Percentiles rank a stretch among this genome's conserved stretches.
phyloP scores from a whole-genome alignment of 352 stramenopile genomes.

The Globisporangium irregulare region DNA sequence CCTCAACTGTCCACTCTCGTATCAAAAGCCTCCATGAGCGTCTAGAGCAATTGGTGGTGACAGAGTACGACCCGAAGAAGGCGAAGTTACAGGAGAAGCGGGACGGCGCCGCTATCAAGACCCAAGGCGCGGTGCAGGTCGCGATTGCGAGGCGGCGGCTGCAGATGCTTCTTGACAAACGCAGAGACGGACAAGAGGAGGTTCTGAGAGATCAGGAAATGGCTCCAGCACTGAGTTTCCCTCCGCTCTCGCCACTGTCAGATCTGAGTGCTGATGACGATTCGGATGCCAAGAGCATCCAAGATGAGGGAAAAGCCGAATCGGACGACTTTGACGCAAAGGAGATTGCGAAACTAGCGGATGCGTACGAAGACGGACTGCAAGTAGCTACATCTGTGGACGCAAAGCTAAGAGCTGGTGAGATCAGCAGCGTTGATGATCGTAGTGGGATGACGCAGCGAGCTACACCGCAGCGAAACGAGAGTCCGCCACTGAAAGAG shows the following conservation, averaged over 20 bases:
- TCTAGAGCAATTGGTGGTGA: conserved; percentile 27
- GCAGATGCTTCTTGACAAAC: conserved; percentile 26
- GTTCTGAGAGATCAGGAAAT: background rate
- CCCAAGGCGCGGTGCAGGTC: conserved; percentile 43
- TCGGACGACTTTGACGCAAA: conserved; percentile 32
- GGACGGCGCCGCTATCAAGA: conserved; percentile 32
- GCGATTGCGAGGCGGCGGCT: conserved; percentile 46
- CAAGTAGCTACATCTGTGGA: conserved; percentile 1
- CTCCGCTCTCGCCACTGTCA: conserved; percentile 10
- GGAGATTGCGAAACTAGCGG: conserved; percentile 54
- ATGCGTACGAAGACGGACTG: conserved; percentile 52
- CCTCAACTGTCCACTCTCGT: conserved; percentile 30
- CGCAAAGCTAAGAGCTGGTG: background rate
- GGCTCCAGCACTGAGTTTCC: background rate
- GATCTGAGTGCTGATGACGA: background rate
- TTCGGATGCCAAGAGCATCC: background rate
- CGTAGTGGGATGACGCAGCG: background rate
- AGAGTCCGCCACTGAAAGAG: background rate
- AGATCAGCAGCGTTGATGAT: background rate
- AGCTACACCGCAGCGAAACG: background rate
- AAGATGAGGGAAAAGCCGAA: conserved; percentile 12
- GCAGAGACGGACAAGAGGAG: background rate
- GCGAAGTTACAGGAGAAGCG: conserved; percentile 21
- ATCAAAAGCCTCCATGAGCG: conserved; percentile 40
- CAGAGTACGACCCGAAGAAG: conserved; percentile 39